Evolutionary conservation across 768 basidiomycete species (phyloP).

Genomic region (Russula sp.): DNA sequence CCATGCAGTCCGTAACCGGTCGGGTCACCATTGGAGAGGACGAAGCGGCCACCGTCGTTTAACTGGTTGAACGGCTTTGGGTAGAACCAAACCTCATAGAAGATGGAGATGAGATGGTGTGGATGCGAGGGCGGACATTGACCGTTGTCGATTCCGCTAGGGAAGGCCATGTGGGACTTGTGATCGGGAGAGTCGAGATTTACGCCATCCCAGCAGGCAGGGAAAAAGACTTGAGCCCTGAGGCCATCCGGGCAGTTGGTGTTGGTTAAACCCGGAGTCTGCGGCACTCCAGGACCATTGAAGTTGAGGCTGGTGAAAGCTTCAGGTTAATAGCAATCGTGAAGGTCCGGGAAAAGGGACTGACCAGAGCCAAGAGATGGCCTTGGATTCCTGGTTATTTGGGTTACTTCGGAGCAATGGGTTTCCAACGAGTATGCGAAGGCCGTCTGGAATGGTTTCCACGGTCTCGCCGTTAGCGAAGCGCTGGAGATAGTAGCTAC

Average conservation of each 20-base stretch:
- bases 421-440: conserved; percentile 34
- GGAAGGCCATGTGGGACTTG: conserved; percentile 42
- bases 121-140: conserved; percentile 12
- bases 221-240: conserved; percentile 38
- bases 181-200: conserved; percentile 42
- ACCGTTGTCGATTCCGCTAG: conserved; percentile 11
- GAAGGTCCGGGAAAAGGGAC: conserved; percentile 20
- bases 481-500: conserved; percentile 30
- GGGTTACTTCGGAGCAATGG: conserved; percentile 33
- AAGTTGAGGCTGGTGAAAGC: conserved; percentile 13
- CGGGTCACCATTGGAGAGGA: conserved; percentile 45
- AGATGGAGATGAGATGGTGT: conserved; percentile 45
- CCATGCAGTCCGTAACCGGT: conserved; percentile 44
- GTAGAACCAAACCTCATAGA: conserved; percentile 41
- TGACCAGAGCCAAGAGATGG: conserved; percentile 34
- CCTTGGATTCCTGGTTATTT: conserved; percentile 15
- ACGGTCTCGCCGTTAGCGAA: not conserved
- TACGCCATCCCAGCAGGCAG: conserved; percentile 42
- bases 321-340: not conserved
- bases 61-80: conserved; percentile 33
- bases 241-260: conserved; percentile 34
- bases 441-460: conserved; percentile 31
- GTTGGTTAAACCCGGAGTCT: conserved; percentile 28
- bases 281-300: not conserved
- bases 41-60: conserved; percentile 38